Evolutionary conservation across 495 filamentous ascomycete species (phyloP).

Genomic region (Baudoinia panamericana): DNA sequence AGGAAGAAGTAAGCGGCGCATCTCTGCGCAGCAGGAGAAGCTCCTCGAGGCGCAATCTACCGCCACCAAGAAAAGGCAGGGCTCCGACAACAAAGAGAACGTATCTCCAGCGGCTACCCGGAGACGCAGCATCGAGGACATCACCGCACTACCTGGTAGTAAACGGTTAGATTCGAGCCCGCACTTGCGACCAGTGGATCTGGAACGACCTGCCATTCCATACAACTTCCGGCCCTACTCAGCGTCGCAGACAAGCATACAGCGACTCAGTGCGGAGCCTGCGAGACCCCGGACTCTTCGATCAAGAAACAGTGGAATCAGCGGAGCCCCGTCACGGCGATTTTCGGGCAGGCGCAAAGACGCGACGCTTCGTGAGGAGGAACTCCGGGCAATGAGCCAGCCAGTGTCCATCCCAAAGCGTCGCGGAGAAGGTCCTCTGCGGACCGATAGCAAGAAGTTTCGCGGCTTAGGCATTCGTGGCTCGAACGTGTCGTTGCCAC

Average conservation of each 20-base stretch:
- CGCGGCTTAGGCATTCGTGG: slow-evolving; percentile 47
- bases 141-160: slow-evolving; percentile 29
- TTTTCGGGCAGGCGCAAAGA: slow-evolving; percentile 74
- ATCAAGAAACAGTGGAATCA: slow-evolving; percentile 42
- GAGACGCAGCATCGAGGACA: slow-evolving; percentile 25
- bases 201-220: slow-evolving; percentile 30
- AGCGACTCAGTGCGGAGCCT: slow-evolving; percentile 27
- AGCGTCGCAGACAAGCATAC: slow-evolving; percentile 34
- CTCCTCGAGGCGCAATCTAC: slow-evolving; percentile 1
- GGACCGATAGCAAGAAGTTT: slow-evolving; percentile 51
- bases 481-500: slow-evolving; percentile 62
- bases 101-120: not conserved
- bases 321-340: slow-evolving; percentile 42
- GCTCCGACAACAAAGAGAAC: slow-evolving; percentile 13
- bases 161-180: slow-evolving; percentile 26
- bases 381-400: slow-evolving; percentile 71
- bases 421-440: slow-evolving; percentile 35
- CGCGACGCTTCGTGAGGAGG: slow-evolving; percentile 59
- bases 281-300: slow-evolving; percentile 53
- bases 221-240: slow-evolving; percentile 38
- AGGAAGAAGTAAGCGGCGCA: not conserved
- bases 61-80: not conserved
- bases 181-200: slow-evolving; percentile 29
- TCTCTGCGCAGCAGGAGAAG: slow-evolving; percentile 1
- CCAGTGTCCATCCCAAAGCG: slow-evolving; percentile 53